phyloP scores from a whole-genome alignment of 2,329 filamentous ascomycete genomes.

The Calonectria naviculata region DNA sequence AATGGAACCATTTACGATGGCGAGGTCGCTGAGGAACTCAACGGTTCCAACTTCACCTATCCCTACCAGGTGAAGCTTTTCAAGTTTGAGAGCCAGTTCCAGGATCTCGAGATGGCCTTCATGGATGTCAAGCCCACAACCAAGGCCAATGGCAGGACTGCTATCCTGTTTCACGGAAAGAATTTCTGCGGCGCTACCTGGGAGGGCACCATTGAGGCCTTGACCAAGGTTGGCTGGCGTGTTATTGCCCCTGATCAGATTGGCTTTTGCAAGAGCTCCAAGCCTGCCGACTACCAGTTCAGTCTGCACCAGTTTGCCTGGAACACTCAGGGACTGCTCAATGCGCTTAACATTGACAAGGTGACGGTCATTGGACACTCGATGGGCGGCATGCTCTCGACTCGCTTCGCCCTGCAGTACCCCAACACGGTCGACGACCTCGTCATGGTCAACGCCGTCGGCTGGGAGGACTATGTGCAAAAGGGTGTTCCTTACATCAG shows the following conservation, averaged over 20 bases:
- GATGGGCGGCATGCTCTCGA: conserved; percentile 65
- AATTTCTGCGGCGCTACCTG: conserved; percentile 68
- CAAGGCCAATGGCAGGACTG: conserved; percentile 51
- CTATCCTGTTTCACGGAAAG: conserved; percentile 64
- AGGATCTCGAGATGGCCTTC: conserved; percentile 65
- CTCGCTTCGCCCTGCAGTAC: conserved; percentile 63
- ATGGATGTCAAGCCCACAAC: conserved; percentile 59
- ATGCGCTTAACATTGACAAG: conserved; percentile 53
- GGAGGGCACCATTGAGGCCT: conserved; percentile 56
- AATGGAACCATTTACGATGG: conserved; percentile 48
- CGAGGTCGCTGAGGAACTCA: conserved; percentile 53
- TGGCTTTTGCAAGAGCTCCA: conserved; percentile 68
- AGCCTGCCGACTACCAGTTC: conserved; percentile 63
- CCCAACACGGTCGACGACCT: conserved; percentile 54
- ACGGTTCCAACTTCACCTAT: conserved; percentile 64
- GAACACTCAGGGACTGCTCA: conserved; percentile 62
- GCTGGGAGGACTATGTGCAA: conserved; percentile 65
- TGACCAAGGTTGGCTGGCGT: conserved; percentile 58
- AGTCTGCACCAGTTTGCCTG: conserved; percentile 61
- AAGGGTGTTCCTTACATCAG: conserved; percentile 59
- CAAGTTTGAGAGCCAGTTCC: conserved; percentile 58
- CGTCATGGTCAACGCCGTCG: conserved; percentile 63
- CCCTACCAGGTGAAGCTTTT: conserved; percentile 62
- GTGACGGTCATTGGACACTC: conserved; percentile 65
- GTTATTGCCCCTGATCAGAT: conserved; percentile 66